Percentiles rank a stretch among this genome's conserved stretches.
Evolutionary conservation across 805 yeast species (phyloP).

Genomic region (Wickerhamomyces bisporus): DNA sequence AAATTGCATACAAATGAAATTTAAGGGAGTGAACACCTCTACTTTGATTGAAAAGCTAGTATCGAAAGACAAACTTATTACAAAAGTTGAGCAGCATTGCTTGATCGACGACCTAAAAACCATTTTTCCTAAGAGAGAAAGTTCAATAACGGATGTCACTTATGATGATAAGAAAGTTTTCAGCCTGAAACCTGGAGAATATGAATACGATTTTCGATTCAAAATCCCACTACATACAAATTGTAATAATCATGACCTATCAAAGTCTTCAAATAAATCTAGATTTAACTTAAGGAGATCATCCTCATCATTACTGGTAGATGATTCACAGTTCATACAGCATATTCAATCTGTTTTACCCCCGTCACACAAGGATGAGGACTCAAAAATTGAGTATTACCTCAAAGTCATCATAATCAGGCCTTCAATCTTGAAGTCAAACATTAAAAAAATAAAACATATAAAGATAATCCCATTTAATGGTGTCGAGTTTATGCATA

Average conservation of each 20-base stretch:
- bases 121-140: slow-evolving; percentile 35
- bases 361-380: slow-evolving; percentile 3
- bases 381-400: slow-evolving; percentile 31
- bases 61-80: slow-evolving; percentile 3
- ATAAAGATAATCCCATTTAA: slow-evolving; percentile 6
- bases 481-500: slow-evolving; percentile 14
- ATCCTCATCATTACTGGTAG: neutral
- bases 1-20: slow-evolving; percentile 41
- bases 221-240: slow-evolving; percentile 26
- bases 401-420: slow-evolving; percentile 57
- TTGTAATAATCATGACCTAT: slow-evolving; percentile 36
- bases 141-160: slow-evolving; percentile 21
- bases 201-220: slow-evolving; percentile 38
- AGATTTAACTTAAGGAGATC: slow-evolving; percentile 1
- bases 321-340: neutral
- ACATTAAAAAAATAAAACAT: slow-evolving; percentile 34
- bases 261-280: slow-evolving; percentile 27
- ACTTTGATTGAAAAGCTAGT: slow-evolving; percentile 23
- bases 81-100: slow-evolving; percentile 27
- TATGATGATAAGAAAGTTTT: slow-evolving; percentile 40
- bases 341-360: slow-evolving; percentile 22
- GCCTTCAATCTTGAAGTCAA: slow-evolving; percentile 44
- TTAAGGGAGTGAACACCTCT: slow-evolving; percentile 42
- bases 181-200: slow-evolving; percentile 46
- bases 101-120: slow-evolving; percentile 40